Percentiles rank a stretch among this genome's conserved stretches.
These are phyloP conservation scores for Dipteronia dyeriana DNA, from an alignment of 345 rosid species.

Conservation along the genomic window DNA sequence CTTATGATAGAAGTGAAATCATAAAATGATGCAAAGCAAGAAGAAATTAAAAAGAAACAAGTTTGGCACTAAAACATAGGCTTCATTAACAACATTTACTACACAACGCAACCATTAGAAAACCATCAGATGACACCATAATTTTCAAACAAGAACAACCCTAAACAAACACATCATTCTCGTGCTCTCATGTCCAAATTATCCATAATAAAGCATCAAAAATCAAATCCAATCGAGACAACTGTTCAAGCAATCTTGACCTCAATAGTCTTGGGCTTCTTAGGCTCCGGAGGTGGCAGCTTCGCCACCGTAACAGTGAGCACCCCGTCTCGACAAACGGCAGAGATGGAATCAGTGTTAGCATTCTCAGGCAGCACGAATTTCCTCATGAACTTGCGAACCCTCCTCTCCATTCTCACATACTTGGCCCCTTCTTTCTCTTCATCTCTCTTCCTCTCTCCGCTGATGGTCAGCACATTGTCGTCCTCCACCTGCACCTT, in stretches of 20 bases:
- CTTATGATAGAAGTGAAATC: too few relatives aligned
- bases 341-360: constrained; percentile 52
- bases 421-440: constrained; percentile 65
- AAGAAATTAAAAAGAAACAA: too few relatives aligned
- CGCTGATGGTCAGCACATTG: constrained; percentile 65
- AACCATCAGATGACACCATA: too few relatives aligned
- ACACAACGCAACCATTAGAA: too few relatives aligned
- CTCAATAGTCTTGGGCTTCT: constrained; percentile 64
- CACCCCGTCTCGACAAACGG: constrained; percentile 73
- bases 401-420: constrained; percentile 77
- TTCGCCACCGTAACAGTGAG: constrained; percentile 74
- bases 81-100: too few relatives aligned
- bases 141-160: too few relatives aligned
- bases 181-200: not conserved
- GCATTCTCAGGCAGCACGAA: constrained; percentile 75
- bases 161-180: too few relatives aligned
- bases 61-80: too few relatives aligned
- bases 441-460: constrained; percentile 55
- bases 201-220: not conserved
- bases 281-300: constrained; percentile 81
- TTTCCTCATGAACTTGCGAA: constrained; percentile 79
- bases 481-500: constrained; percentile 78
- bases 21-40: too few relatives aligned
- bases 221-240: not conserved
- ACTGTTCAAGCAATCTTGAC: constrained; percentile 61